Evolutionary conservation across 179 eudicot species (phyloP).

Genomic region (Silene vulgaris): DNA sequence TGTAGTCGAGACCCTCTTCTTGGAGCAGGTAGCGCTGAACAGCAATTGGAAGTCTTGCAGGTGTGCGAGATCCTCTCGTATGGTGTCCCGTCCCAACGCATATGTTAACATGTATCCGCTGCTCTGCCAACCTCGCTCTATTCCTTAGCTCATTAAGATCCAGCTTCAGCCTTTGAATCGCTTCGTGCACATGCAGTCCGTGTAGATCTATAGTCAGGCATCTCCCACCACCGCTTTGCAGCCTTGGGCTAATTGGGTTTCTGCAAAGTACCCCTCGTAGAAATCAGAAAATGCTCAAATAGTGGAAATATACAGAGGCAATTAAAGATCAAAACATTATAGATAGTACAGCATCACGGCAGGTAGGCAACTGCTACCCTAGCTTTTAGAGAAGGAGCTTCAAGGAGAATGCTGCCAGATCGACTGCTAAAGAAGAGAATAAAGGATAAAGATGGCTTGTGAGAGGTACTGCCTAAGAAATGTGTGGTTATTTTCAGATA

Average conservation of each 20-base stretch:
- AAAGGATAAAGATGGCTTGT: not conserved
- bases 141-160: constrained; percentile 59
- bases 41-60: constrained; percentile 77
- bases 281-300: constrained; percentile 17
- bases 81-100: constrained; percentile 98
- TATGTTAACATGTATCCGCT: constrained; percentile 57
- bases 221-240: constrained; percentile 47
- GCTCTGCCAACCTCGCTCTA: constrained; percentile 66
- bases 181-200: constrained; percentile 84
- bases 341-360: not conserved
- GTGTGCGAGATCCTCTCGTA: constrained; percentile 82
- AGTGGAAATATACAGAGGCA: not conserved
- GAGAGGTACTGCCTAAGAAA: not conserved
- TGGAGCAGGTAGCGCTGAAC: constrained; percentile 85
- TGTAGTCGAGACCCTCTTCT: constrained; percentile 82
- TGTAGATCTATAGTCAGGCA: constrained; percentile 86
- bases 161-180: constrained; percentile 63
- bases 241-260: constrained; percentile 47
- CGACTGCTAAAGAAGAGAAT: not conserved
- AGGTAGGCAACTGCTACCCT: not conserved
- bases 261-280: constrained; percentile 36
- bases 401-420: not conserved
- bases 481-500: not conserved
- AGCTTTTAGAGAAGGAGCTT: not conserved
- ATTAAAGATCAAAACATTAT: not conserved